phyloP scores from a whole-genome alignment of 345 rosid genomes.

The Durio zibethinus region DNA sequence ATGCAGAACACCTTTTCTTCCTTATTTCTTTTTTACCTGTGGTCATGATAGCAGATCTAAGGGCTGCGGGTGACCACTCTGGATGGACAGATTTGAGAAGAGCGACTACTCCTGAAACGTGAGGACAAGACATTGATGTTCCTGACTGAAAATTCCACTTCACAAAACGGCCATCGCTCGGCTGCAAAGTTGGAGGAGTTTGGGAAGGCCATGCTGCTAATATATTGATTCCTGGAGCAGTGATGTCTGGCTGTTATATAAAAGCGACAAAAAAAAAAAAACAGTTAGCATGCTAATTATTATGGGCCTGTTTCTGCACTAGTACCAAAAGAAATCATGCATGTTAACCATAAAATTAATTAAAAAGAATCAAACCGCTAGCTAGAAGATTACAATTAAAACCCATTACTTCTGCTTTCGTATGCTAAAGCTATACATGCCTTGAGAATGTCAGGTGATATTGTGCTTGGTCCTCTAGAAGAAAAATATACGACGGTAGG shows the following conservation, averaged over 20 bases:
- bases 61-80: slow-evolving; percentile 67
- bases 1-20: not conserved
- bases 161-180: slow-evolving; percentile 30
- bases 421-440: slow-evolving; percentile 17
- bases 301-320: not conserved
- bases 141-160: slow-evolving; percentile 67
- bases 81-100: slow-evolving; percentile 63
- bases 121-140: slow-evolving; percentile 80
- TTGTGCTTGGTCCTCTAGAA: slow-evolving; percentile 68
- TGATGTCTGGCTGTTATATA: slow-evolving; percentile 57
- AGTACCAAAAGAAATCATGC: not conserved
- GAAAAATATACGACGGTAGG: slow-evolving; percentile 63
- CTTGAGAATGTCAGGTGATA: slow-evolving; percentile 67
- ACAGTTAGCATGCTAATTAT: not conserved
- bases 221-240: slow-evolving; percentile 64
- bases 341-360: not conserved
- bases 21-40: slow-evolving; percentile 35
- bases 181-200: slow-evolving; percentile 40
- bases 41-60: slow-evolving; percentile 74
- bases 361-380: not conserved
- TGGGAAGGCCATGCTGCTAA: slow-evolving; percentile 72
- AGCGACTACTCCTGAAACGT: slow-evolving; percentile 60
- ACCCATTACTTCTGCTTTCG: not conserved
- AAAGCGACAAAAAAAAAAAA: not conserved
- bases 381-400: not conserved